Percentiles rank a stretch among this genome's conserved stretches.
These are phyloP conservation scores for Lithohypha guttulata DNA, from an alignment of 2,329 filamentous ascomycete species.

Conservation along the genomic window DNA sequence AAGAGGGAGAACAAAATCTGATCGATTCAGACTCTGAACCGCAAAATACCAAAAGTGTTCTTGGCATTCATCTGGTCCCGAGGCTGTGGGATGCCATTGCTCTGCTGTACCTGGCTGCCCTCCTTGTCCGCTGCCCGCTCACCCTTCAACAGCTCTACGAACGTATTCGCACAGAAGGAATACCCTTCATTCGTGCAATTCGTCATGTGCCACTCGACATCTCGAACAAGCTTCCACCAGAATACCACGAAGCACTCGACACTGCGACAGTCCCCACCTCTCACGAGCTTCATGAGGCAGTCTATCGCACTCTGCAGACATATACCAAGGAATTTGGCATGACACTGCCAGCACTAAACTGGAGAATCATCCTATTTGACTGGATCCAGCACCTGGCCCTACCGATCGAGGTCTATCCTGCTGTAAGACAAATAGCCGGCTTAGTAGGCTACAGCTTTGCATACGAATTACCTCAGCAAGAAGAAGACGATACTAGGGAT, in stretches of 20 bases:
- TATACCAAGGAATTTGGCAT: slow-evolving; percentile 61
- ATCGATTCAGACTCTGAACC: slow-evolving; percentile 25
- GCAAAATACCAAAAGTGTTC: slow-evolving; percentile 25
- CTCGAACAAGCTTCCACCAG: slow-evolving; percentile 33
- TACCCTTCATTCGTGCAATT: slow-evolving; percentile 60
- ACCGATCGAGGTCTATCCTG: slow-evolving; percentile 58
- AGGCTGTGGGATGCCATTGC: slow-evolving; percentile 63
- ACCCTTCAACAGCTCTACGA: slow-evolving; percentile 46
- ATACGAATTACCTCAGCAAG: slow-evolving; percentile 36
- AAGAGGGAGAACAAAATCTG: slow-evolving; percentile 21
- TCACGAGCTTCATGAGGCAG: slow-evolving; percentile 53
- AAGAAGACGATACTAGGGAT: slow-evolving; percentile 24
- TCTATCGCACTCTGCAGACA: slow-evolving; percentile 51
- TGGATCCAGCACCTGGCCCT: slow-evolving; percentile 62
- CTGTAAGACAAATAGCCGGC: slow-evolving; percentile 47
- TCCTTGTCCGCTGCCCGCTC: slow-evolving; percentile 67
- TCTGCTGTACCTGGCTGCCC: slow-evolving; percentile 66
- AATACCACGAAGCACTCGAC: slow-evolving; percentile 32
- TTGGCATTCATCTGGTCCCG: slow-evolving; percentile 36
- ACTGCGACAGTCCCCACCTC: slow-evolving; percentile 33
- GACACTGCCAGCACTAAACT: slow-evolving; percentile 61
- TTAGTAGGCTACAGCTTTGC: slow-evolving; percentile 45
- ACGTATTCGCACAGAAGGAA: slow-evolving; percentile 55
- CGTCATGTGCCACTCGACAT: slow-evolving; percentile 35
- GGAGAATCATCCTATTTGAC: slow-evolving; percentile 55